Evolutionary conservation across 1,139 yeast species (phyloP), one percentile per base, ranked within the genome.

Genomic region (Nematodospora anomalae): DNA sequence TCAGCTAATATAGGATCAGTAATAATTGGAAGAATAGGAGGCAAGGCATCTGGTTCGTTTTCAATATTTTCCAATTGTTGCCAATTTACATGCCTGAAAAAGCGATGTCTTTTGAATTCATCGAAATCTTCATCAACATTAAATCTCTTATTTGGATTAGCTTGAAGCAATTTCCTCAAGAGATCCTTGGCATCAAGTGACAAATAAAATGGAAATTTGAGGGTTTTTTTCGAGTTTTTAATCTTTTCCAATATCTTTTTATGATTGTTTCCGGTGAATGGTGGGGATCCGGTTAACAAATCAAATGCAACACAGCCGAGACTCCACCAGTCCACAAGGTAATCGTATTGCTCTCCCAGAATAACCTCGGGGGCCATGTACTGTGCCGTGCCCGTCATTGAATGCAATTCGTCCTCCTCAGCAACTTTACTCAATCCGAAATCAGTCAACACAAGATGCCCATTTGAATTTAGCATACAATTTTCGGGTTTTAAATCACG

Each of bases 311-410:
- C 87, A 47, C 96, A 88, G 0, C 98, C 97, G 21, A 92, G 67
- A 0, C 97, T 88, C 95, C 97, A 92, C 95, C 97, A 92, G 57
- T 92, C 98, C 8, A 94, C 96, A 7, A 81, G 74, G 46, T 76
- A 82, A 46, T 89, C 92, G 55, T 92, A 92, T n/a, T 83, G 80
- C 45, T 83, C 79, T 16, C 96, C 96, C 36, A 77, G 78, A 18
- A 92, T 63, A 22, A 92, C 85, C 57, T 92, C 97, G 1, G 98
- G 98, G 0, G 97, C 97, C 87, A 90, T 89, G 57, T 89, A 90
- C 59, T 89, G 96, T 0, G 96, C 95, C 0, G 97, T 90, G 0
- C 97, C 98, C 22, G 89, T 83, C 55, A 90, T 78, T 2, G 96
- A 82, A 56, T 76, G 82, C 41, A 54, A 49, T 43, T 62, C 64